Evolutionary conservation across 352 stramenopile genomes (phyloP).

Genomic region (Phytophthora tentaculata): DNA sequence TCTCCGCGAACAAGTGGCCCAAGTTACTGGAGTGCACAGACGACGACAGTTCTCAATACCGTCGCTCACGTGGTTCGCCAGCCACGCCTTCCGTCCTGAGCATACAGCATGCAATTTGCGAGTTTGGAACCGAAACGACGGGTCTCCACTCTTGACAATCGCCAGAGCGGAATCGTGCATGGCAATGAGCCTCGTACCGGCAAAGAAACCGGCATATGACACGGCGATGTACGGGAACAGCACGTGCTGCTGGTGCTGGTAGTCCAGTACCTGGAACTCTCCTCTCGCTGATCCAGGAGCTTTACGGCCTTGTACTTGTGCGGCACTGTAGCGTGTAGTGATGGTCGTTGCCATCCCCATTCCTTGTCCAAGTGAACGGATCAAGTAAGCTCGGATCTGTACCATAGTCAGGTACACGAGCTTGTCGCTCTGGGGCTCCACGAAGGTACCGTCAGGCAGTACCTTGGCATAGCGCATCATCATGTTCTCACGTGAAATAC

Average conservation of each 20-base stretch:
- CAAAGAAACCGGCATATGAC: conserved; percentile 46
- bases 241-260: conserved; percentile 56
- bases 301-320: conserved; percentile 49
- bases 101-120: conserved; percentile 28
- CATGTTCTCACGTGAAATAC: conserved; percentile 28
- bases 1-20: conserved; percentile 38
- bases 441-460: conserved; percentile 53
- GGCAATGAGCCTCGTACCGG: conserved; percentile 11
- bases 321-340: conserved; percentile 52
- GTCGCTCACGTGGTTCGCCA: conserved; percentile 32
- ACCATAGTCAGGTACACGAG: conserved; percentile 70
- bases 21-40: conserved; percentile 31
- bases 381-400: conserved; percentile 42
- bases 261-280: conserved; percentile 60
- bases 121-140: conserved; percentile 24
- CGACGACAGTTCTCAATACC: conserved; percentile 32
- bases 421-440: conserved; percentile 68
- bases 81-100: conserved; percentile 30
- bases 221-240: conserved; percentile 54
- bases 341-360: conserved; percentile 41
- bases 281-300: conserved; percentile 31
- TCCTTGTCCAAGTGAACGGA: conserved; percentile 11
- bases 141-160: conserved; percentile 29
- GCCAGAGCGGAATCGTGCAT: conserved; percentile 26
- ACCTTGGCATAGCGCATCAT: conserved; percentile 43